These are phyloP conservation scores for Collybia nuda DNA, from an alignment of 768 basidiomycete species.

Conservation along the genomic window DNA sequence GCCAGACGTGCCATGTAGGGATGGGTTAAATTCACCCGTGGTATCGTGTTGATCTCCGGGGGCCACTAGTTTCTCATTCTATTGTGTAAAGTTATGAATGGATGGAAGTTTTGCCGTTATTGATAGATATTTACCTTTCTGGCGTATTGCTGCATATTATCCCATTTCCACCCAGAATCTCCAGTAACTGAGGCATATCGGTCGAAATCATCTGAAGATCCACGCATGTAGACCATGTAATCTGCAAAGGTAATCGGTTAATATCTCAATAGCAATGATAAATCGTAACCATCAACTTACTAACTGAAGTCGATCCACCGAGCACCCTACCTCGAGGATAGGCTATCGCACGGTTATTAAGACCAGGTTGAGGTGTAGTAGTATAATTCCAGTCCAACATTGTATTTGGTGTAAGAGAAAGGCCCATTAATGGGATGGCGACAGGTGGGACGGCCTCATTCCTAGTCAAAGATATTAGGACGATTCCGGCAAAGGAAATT, in stretches of 20 bases:
- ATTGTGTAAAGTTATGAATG: slow-evolving; percentile 3
- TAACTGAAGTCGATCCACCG: neutral
- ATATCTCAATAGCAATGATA: neutral
- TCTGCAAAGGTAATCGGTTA: slow-evolving; percentile 17
- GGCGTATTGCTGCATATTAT: slow-evolving; percentile 21
- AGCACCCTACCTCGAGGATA: neutral
- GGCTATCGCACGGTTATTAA: neutral
- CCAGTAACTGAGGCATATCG: slow-evolving; percentile 29
- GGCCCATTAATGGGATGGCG: neutral
- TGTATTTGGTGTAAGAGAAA: neutral
- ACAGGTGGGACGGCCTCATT: neutral
- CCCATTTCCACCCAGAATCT: slow-evolving; percentile 38
- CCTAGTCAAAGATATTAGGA: neutral
- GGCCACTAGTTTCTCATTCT: slow-evolving; percentile 26
- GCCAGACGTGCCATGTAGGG: slow-evolving; percentile 21
- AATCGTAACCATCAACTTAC: neutral
- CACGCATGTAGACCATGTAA: slow-evolving; percentile 33
- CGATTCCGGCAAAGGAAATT: slow-evolving; percentile 27
- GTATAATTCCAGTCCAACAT: neutral
- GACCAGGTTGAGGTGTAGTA: neutral
- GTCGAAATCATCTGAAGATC: slow-evolving; percentile 35
- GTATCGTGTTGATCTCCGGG: slow-evolving; percentile 31
- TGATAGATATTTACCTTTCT: slow-evolving; percentile 21
- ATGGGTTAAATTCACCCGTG: slow-evolving; percentile 29
- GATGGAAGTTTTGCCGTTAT: slow-evolving; percentile 20